Evolutionary conservation across 305 asterid species (phyloP).

Genomic region (Fraxinus baroniana): DNA sequence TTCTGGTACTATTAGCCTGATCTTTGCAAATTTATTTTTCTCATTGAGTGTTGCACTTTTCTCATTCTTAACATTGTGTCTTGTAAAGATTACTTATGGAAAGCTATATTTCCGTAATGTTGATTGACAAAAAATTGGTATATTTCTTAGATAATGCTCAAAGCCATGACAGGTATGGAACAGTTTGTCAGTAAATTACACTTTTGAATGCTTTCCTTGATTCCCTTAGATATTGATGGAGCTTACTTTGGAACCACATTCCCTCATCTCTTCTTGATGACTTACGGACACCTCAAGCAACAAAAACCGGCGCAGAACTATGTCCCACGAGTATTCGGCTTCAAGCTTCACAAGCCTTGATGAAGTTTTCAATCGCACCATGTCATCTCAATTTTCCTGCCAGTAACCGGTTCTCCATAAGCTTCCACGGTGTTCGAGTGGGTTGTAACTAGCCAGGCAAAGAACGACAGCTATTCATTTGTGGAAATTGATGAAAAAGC

Average conservation of each 20-base stretch:
- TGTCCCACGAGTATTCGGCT: conserved; percentile 29
- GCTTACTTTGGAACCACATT: conserved; percentile 32
- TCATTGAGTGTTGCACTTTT: background rate
- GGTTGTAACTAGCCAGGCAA: background rate
- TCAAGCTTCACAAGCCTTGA: conserved; percentile 32
- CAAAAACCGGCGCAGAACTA: conserved; percentile 23
- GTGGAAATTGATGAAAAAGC: background rate
- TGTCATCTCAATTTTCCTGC: background rate
- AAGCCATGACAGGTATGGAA: background rate
- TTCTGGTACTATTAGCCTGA: background rate
- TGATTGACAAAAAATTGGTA: background rate
- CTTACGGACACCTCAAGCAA: conserved; percentile 27
- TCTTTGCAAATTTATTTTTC: background rate
- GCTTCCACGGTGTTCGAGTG: background rate
- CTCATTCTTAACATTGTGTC: background rate
- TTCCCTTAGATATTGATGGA: conserved; percentile 25
- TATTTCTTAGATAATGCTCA: background rate
- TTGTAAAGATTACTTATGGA: background rate
- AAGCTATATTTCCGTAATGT: background rate
- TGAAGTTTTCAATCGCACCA: background rate
- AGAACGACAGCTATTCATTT: background rate
- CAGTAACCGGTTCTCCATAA: background rate
- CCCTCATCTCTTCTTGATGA: conserved; percentile 34
- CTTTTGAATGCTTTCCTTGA: conserved; percentile 13
- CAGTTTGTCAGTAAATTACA: background rate